These are phyloP conservation scores for Backusella morwellensis DNA, from an alignment of 192 early-diverging fungal species.

Conservation along the genomic window DNA sequence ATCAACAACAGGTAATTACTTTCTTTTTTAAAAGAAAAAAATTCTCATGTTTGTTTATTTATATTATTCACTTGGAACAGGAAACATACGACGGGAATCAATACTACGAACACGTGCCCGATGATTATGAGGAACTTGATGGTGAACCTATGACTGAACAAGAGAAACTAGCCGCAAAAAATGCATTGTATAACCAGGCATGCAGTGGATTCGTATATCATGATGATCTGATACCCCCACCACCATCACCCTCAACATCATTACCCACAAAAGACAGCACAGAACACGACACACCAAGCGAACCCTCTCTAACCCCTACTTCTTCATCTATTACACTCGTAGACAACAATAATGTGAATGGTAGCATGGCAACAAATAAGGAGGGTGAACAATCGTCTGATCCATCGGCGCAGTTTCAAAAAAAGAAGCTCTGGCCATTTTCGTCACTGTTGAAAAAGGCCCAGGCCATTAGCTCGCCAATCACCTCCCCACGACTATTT, in stretches of 20 bases:
- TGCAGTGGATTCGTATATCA: not conserved
- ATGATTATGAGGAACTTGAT: not conserved
- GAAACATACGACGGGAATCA: not conserved
- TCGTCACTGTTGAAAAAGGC: not conserved
- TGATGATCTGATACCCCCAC: not conserved
- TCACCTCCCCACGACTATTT: not conserved
- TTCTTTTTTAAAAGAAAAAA: not conserved
- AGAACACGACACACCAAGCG: not conserved
- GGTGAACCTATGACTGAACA: constrained; percentile 11
- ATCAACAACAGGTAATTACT: not conserved
- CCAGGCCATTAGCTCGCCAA: not conserved
- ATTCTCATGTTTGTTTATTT: constrained; percentile 6
- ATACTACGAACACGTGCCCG: not conserved
- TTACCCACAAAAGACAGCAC: not conserved
- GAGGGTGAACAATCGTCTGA: not conserved
- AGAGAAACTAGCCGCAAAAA: not conserved
- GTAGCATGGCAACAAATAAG: not conserved
- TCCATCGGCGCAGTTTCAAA: not conserved
- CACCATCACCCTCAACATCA: not conserved
- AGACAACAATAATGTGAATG: not conserved
- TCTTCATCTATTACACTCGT: not conserved
- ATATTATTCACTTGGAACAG: not conserved
- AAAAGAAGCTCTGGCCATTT: constrained; percentile 6
- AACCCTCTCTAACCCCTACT: not conserved
- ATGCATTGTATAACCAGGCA: not conserved